These are phyloP conservation scores for Cylindrotheca fusiformis DNA, from an alignment of 108 stramenopile genomes.

Conservation along the genomic window DNA sequence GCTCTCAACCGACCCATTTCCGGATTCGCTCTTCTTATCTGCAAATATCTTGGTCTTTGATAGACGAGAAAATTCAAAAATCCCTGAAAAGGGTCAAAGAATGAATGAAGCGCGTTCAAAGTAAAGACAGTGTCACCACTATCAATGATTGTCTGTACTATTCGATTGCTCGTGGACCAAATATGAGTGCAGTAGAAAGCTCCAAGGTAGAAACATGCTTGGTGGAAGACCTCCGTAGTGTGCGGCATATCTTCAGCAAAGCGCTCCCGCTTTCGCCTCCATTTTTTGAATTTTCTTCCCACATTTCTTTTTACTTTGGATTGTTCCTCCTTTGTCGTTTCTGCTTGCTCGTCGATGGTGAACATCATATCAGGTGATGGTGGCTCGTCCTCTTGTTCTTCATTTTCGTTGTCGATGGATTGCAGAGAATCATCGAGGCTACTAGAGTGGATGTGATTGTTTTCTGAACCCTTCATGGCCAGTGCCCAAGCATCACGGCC, in stretches of 20 bases:
- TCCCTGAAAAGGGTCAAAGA: conserved; percentile 38
- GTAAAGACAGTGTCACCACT: conserved; percentile 2
- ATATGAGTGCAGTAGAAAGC: conserved; percentile 29
- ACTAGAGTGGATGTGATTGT: too few species aligned
- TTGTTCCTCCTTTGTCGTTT: too few species aligned
- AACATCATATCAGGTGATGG: not conserved
- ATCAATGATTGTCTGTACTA: conserved; percentile 6
- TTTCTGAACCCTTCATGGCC: too few species aligned
- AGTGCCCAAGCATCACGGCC: not conserved
- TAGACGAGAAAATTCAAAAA: conserved; percentile 35
- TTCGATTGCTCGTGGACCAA: conserved; percentile 33
- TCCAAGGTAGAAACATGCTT: conserved; percentile 30
- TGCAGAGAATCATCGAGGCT: too few species aligned
- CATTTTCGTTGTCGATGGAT: not conserved
- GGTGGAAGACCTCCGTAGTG: conserved; percentile 10
- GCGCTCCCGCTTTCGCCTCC: conserved; percentile 1
- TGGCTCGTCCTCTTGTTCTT: not conserved
- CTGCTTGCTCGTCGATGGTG: too few species aligned
- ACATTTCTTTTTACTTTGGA: too few species aligned
- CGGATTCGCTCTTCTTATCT: conserved; percentile 4
- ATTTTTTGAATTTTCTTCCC: not conserved
- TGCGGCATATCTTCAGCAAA: not conserved
- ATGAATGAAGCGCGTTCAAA: conserved; percentile 9
- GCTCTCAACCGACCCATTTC: too few species aligned
- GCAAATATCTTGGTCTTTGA: conserved; percentile 23